A percentile compares a stretch with the other conserved stretches of the same genome.
These are phyloP conservation scores for Rhodotorula graminis DNA, from an alignment of 768 basidiomycete genomes.

Conservation along the genomic window DNA sequence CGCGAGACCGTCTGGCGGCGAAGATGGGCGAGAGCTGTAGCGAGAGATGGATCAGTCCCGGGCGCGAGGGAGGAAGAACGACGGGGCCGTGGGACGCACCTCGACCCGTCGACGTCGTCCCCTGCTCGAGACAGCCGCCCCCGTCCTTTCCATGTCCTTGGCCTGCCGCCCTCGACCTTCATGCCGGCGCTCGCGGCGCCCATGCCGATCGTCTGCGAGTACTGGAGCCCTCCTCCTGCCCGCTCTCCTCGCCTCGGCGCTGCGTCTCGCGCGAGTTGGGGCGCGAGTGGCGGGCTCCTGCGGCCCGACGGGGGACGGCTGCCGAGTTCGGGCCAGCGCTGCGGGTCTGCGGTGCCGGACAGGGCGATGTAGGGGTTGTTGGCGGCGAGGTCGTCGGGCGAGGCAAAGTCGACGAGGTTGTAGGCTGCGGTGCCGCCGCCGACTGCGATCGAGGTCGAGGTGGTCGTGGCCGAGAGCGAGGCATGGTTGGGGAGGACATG, in stretches of 20 bases:
- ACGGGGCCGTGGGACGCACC: background rate
- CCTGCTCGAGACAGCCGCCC: slow-evolving; percentile 50
- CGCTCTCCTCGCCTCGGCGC: slow-evolving; percentile 1
- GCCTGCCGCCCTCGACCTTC: slow-evolving; percentile 59
- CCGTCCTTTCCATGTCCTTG: slow-evolving; percentile 24
- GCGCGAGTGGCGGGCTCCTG: slow-evolving; percentile 45
- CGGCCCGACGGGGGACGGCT: slow-evolving; percentile 40
- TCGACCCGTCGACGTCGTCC: background rate
- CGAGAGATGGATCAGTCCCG: background rate
- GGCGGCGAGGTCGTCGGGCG: slow-evolving; percentile 40
- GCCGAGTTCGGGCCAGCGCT: slow-evolving; percentile 77
- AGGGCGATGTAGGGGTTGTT: slow-evolving; percentile 47
- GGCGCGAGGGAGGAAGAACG: background rate
- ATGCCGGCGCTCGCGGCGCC: slow-evolving; percentile 68
- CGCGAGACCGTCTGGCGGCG: background rate
- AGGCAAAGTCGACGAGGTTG: slow-evolving; percentile 67
- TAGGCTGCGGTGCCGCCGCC: slow-evolving; percentile 12
- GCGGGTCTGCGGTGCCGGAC: slow-evolving; percentile 68
- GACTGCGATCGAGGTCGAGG: too few species aligned
- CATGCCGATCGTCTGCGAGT: slow-evolving; percentile 75
- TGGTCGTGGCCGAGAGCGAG: slow-evolving; percentile 49
- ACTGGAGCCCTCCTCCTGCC: slow-evolving; percentile 56
- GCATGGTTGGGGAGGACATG: slow-evolving; percentile 82
- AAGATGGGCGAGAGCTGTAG: background rate
- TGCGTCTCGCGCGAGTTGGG: slow-evolving; percentile 39